Base-by-base conservation (phyloP, 305 asterid species). In the Fraxinus velutina region DNA sequence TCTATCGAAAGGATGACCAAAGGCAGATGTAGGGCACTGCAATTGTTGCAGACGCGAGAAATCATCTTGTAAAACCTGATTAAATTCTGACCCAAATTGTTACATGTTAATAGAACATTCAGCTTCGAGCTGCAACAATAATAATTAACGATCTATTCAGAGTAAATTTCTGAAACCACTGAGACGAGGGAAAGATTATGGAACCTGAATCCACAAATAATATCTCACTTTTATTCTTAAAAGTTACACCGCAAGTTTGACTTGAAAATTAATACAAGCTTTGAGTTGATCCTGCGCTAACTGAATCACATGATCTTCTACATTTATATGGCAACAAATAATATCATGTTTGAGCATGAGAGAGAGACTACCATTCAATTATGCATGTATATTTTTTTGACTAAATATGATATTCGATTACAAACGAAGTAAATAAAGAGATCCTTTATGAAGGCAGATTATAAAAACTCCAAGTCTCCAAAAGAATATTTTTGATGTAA, bases 171-270 rank as follows among this genome's bases (percentile, higher is more conserved):
- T 66, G 27, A 34, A 62, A 47, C 5, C 77, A 33, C 74, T 64
- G 34, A 73, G 71, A 73, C 29, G 27, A 24, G 29, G 33, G 78
- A 82, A 84, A 79, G 42, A 66, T 76, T 82, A 66, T 86, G 82
- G 81, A 70, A 96, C 99, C 98, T 86, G 97, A 96, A 85, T 96
- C 95, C 55, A 96, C 99, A 32, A 97, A 97, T 80, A 89, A 89
- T 8, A 96, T 89, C 91, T 96, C 99, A 80, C 98, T 15, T 50
- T 15, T 15, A 50, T 15, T 50, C 60, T 50, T 15, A 50, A 50
- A 50, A 50, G 60, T 13, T 4, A 50, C 19, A 15, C 60, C 6
- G 21, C 60, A 47, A 47, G 19, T 13, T 47, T 47, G 60, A 47
- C 19, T 47, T 13, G 19, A 47, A 13, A 47, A 47, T 47, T 47